Evolutionary conservation across 2,329 filamentous ascomycete species (phyloP), one percentile per base, ranked within the genome.

Genomic region (Alternaria gaisen): DNA sequence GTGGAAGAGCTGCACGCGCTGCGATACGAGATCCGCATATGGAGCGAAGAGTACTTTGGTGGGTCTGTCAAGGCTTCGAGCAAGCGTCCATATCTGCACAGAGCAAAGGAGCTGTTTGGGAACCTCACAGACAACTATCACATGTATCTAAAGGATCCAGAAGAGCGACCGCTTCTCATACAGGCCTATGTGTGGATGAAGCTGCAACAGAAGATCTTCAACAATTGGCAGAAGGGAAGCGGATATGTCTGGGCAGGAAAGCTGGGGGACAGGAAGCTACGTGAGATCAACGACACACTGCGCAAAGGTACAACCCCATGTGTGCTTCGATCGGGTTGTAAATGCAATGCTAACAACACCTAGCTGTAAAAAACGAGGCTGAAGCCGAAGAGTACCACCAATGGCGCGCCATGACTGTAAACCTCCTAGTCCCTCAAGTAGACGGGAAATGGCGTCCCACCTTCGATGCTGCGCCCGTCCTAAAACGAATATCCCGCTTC

Each of bases 191-290:
- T 79, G 2, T 79, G 76, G 76, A 74, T 68, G 40, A 72, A 66
- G 42, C 57, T 79, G n/a, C 76, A 78, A 36, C 69, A 73, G n/a
- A 74, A 74, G 42, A 73, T 79, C 41, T 79, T 79, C 65, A 77
- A 69, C 66, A 77, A 71, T 26, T 71, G 75, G 53, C 59, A 71
- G 36, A 76, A 75, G 41, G 76, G 76, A 20, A 74, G 73, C 54
- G 76, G 76, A 32, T 79, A 79, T 54, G 65, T 77, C 10, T 79
- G 76, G 76, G 76, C 76, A 1, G 76, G 75, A 30, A 77, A 74
- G 52, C 65, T 78, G n/a, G 76, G 76, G 22, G 76, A 79, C 61
- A 69, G 72, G 50, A 76, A 77, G 26, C 64, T 79, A 9, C 73
- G 76, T 3, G 70, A 72, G 10, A 66, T 79, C 53, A 78, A 79